These are phyloP conservation scores for Aureobasidium sp. DNA, from an alignment of 2,329 filamentous ascomycete genomes.

Conservation along the genomic window DNA sequence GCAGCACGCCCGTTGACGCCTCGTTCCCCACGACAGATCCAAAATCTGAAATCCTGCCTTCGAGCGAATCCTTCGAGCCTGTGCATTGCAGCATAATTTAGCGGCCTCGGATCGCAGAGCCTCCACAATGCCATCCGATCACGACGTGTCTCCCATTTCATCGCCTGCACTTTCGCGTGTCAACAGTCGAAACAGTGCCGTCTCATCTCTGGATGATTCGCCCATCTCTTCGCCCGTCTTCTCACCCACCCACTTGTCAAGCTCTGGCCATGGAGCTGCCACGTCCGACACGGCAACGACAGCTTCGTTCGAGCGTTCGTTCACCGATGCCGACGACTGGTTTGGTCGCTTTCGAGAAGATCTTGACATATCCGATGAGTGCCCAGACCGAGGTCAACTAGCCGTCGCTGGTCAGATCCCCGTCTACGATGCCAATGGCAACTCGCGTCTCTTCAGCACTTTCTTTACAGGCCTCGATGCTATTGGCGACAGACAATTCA, in stretches of 20 bases:
- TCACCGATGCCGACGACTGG: slow-evolving; percentile 28
- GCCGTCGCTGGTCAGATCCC: slow-evolving; percentile 30
- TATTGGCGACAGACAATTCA: slow-evolving; percentile 32
- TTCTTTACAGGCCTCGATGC: slow-evolving; percentile 48
- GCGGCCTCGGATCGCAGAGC: slow-evolving; percentile 7
- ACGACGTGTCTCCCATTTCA: slow-evolving; percentile 16
- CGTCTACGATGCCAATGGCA: slow-evolving; percentile 56
- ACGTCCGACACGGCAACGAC: slow-evolving; percentile 11
- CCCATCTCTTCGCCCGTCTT: slow-evolving; percentile 12
- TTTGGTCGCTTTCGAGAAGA: slow-evolving; percentile 29
- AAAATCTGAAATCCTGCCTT: background rate
- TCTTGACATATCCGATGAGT: slow-evolving; percentile 27
- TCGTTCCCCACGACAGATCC: slow-evolving; percentile 11
- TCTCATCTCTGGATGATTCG: slow-evolving; percentile 10
- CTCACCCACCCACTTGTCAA: slow-evolving; percentile 4
- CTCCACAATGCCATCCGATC: slow-evolving; percentile 2
- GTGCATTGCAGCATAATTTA: slow-evolving; percentile 8
- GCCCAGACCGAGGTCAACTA: slow-evolving; percentile 29
- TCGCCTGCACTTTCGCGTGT: slow-evolving; percentile 10
- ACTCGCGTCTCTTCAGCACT: slow-evolving; percentile 54
- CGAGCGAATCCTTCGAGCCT: slow-evolving; percentile 6
- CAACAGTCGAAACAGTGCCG: slow-evolving; percentile 13
- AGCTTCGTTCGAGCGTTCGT: slow-evolving; percentile 8
- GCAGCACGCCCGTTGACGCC: background rate
- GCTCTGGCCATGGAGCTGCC: background rate